Evolutionary conservation across 331 rosid genomes (phyloP), one percentile per base, ranked within the genome.

Genomic region (Quercus tomentella): DNA sequence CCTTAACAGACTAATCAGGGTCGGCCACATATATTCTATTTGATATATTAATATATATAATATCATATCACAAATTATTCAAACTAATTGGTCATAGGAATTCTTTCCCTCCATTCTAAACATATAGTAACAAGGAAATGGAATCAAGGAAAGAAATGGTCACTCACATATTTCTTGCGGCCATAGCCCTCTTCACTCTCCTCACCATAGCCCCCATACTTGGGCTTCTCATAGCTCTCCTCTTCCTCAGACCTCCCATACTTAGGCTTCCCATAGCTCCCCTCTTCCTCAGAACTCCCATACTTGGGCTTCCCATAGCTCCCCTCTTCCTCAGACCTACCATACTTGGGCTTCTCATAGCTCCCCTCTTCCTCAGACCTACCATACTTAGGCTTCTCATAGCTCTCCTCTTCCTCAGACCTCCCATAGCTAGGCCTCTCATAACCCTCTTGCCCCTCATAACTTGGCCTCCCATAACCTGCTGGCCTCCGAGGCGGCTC

Each of bases 121-220:
- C 70, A 31, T 30, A 16, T 30, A 49, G 54, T 49, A 17, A 18
- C 1, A 66, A 35, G 17, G 52, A 20, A 67, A 35, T 8, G 43
- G 52, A 63, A 22, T 49, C 3, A 76, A 84, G 70, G 65, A 79
- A 23, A n/a, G 28, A 55, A 84, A 25, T 76, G 77, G 54, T 49
- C 17, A 49, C 97, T 95, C 80, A 92, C 98, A 73, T 88, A 78
- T 93, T 96, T 90, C 89, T 96, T 91, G 56, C 94, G 97, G 23
- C 88, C 90, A 77, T 88, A 83, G 75, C 91, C 82, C 69, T 88
- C 91, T 43, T 82, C 91, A 8, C 82, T 49, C 17, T 49, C 54
- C n/a, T 28, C 70, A 17, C 70, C 81, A 55, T 81, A 43, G 37
- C 57, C 83, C 33, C 63, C 79, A 76, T 81, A 75, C 4, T 86